Evolutionary conservation across 768 basidiomycete species (phyloP).

Genomic region (Boletus rubroflammeus): DNA sequence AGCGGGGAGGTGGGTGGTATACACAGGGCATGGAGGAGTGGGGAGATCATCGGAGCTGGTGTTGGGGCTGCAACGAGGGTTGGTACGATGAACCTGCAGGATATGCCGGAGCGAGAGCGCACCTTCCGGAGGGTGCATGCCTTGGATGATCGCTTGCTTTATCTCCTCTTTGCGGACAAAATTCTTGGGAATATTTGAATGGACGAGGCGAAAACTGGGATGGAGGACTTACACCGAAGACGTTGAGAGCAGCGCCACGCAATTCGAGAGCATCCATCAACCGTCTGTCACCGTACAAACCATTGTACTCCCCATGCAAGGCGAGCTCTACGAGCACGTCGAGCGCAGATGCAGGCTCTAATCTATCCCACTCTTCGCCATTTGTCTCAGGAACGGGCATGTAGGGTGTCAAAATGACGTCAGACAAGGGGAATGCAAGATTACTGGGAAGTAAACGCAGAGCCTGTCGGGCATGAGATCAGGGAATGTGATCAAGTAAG

Average conservation of each 20-base stretch:
- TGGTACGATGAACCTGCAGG: neutral
- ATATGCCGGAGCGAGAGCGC: neutral
- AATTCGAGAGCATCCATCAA: constrained; percentile 68
- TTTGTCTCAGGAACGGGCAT: constrained; percentile 77
- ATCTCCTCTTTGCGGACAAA: constrained; percentile 75
- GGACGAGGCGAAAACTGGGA: neutral
- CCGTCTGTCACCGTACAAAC: constrained; percentile 54
- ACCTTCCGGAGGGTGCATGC: constrained; percentile 66
- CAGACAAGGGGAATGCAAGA: constrained; percentile 59
- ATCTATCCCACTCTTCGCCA: constrained; percentile 90
- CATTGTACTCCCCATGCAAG: constrained; percentile 85
- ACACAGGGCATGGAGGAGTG: constrained; percentile 67
- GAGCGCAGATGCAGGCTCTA: constrained; percentile 76
- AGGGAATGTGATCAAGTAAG: constrained; percentile 10
- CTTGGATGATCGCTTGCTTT: constrained; percentile 61
- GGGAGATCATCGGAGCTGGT: constrained; percentile 50
- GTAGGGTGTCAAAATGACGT: constrained; percentile 68
- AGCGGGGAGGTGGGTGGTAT: constrained; percentile 59
- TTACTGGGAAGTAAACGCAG: constrained; percentile 54
- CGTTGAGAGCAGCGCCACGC: constrained; percentile 68
- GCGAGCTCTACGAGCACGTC: constrained; percentile 79
- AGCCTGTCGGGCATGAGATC: constrained; percentile 40
- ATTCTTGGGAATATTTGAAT: constrained; percentile 43
- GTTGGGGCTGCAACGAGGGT: constrained; percentile 21
- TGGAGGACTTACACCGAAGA: constrained; percentile 71